These are phyloP conservation scores for Phytophthora quininea DNA, from an alignment of 352 stramenopile species.

Conservation along the genomic window DNA sequence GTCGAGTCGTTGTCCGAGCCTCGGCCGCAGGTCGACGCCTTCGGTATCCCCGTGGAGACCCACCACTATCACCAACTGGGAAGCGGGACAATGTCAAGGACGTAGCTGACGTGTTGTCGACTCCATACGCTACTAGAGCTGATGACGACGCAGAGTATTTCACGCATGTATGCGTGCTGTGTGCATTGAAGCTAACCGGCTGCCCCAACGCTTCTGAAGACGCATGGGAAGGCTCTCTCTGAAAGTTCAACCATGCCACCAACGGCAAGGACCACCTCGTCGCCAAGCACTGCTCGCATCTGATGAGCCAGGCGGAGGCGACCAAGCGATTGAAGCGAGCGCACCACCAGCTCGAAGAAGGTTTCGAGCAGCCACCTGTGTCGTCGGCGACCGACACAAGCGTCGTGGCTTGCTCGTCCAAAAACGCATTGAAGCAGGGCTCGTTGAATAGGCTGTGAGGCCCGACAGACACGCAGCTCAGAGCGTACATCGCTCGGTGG, in stretches of 20 bases:
- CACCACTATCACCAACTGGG: background rate
- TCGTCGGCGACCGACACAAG: too few relatives aligned
- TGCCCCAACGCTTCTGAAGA: background rate
- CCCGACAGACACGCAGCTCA: background rate
- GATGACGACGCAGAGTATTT: background rate
- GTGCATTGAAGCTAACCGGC: background rate
- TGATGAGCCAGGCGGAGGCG: background rate
- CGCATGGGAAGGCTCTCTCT: background rate
- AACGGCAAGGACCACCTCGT: constrained; percentile 2
- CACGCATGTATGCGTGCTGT: constrained; percentile 1
- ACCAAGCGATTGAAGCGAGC: background rate
- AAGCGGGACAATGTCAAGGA: background rate
- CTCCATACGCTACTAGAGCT: background rate
- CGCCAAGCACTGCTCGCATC: background rate
- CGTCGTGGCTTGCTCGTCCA: too few relatives aligned
- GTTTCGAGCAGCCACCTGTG: background rate
- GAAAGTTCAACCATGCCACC: background rate
- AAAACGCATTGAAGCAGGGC: background rate
- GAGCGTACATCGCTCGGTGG: background rate
- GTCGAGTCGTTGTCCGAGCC: background rate
- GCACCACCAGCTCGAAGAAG: background rate
- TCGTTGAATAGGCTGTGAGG: background rate
- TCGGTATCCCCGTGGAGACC: background rate
- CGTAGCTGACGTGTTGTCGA: background rate
- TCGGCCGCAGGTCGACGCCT: background rate